Evolutionary conservation across 2,329 filamentous ascomycete genomes (phyloP), one percentile per base, ranked within the genome.

Genomic region (Aspergillus felis): DNA sequence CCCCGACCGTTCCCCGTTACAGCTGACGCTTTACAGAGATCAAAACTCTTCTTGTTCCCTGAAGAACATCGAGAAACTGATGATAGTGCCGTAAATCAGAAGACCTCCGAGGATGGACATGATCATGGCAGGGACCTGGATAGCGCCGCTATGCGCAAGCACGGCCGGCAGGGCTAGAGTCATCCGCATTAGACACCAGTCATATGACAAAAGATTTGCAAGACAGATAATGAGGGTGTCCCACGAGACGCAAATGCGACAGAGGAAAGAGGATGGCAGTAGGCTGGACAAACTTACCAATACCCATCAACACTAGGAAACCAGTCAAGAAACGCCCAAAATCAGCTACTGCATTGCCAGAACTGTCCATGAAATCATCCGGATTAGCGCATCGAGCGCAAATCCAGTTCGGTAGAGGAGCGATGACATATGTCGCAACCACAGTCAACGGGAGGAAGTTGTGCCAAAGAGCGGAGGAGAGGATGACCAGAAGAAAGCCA

Each of bases 21-120:
- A 46, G 38, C 29, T 28, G 44, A 29, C 42, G 32, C 22, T 22
- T n/a, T 20, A 32, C 52, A n/a, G 29, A 28, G 44, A 22, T 71
- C 61, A 97, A 75, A 97, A 99, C 68, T 97, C 94, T 72, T 96
- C 90, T 74, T 97, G 92, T 77, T 97, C 92, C 74, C 93, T 89
- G 82, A 99, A 99, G 80, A 97, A 99, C 87, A 97, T 90, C 64
- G 90, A 88, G 76, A 99, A 99, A 79, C 90, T 94, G 78, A 99
- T 95, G 73, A 99, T 97, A 51, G 94, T 99, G 57, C 91, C 91
- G 78, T 99, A 99, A 74, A 99, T 99, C 72, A 99, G 79, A 58
- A 97, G 80, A 53, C 94, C 94, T 28, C 94, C 94, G 53, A 93
- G 78, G 67, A 99, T 89, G 53, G 90, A 95, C 94, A 99, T 99